Percentiles rank a stretch among this genome's conserved stretches.
These are phyloP conservation scores for Rubus parviflorus DNA, from an alignment of 306 rosid genomes.

Conservation along the genomic window DNA sequence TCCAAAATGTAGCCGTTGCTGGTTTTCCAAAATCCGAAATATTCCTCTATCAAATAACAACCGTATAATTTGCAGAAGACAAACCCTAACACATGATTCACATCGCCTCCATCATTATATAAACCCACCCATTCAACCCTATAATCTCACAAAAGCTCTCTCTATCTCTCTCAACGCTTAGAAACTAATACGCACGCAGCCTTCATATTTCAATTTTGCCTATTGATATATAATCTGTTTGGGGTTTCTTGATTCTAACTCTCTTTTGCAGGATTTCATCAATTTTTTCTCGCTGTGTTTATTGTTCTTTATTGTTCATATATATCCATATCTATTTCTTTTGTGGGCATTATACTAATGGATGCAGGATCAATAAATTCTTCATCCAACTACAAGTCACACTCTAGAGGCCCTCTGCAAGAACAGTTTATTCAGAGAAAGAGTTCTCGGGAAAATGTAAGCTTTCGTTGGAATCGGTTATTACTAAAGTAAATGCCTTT, in stretches of 20 bases:
- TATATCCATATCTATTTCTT: background rate
- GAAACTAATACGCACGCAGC: background rate
- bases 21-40: background rate
- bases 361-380: conserved; percentile 47
- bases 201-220: background rate
- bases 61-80: background rate
- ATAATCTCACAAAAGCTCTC: background rate
- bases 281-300: background rate
- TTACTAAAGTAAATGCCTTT: background rate
- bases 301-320: background rate
- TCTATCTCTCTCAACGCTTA: conserved; percentile 10
- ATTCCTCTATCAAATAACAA: background rate
- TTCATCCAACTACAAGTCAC: conserved; percentile 21
- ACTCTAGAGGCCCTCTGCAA: conserved; percentile 35
- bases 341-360: conserved; percentile 28
- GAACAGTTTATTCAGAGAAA: conserved; percentile 36
- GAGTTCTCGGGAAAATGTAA: conserved; percentile 37
- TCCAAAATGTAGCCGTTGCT: conserved; percentile 26
- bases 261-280: conserved; percentile 12
- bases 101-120: conserved; percentile 8
- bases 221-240: background rate
- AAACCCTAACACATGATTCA: conserved; percentile 10
- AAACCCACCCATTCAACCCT: background rate
- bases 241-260: background rate
- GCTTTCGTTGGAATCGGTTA: background rate